Evolutionary conservation across 352 stramenopile genomes (phyloP), one percentile per base, ranked within the genome.

Genomic region (Globisporangium paroecandrum): DNA sequence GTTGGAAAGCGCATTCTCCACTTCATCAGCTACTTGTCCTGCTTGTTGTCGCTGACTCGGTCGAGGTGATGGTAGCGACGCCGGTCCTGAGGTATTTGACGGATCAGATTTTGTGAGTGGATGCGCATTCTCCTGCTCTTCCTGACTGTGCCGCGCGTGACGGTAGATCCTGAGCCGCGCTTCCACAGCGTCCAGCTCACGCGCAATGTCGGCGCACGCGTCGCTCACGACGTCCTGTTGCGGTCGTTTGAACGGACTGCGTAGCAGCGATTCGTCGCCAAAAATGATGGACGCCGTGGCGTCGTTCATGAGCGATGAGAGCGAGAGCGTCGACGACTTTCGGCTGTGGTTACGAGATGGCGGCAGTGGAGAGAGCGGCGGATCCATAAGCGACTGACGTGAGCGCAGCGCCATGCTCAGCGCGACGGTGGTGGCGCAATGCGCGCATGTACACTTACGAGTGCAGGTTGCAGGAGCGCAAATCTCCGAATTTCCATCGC

Each of bases 1-100:
- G 34, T 81, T 83, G 12, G 68, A 56, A 4, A 91, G 63, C 46
- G 81, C 81, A 53, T 64, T 77, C 53, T 87, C 83, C 15, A 91
- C 74, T 68, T 89, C 79, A 15, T 88, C 76, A 0, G 73, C 77
- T 0, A 89, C 76, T 46, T 85, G 67, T 7, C 73, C 79, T 1
- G 77, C 76, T 34, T 79, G 62, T 63, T 78, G 71, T 20, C 77
- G 67, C 18, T 53, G 70, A 24, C 67, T 46, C n/a, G 69, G 56
- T 65, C 32, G 57, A 41, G 29, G 46, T 1, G 54, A 72, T 22
- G 66, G 60, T 8, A 20, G 18, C 43, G 18, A 24, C 18, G 8
- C 43, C 43, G 3, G 6, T 51, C 3, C 20, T 9, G 43, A 2
- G 15, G 7, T 15, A 12, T 1, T 0, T 36, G 27, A n/a, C 25